Evolutionary conservation across 805 yeast genomes (phyloP), one percentile per base, ranked within the genome.

Genomic region (Lipomyces mesembrius): DNA sequence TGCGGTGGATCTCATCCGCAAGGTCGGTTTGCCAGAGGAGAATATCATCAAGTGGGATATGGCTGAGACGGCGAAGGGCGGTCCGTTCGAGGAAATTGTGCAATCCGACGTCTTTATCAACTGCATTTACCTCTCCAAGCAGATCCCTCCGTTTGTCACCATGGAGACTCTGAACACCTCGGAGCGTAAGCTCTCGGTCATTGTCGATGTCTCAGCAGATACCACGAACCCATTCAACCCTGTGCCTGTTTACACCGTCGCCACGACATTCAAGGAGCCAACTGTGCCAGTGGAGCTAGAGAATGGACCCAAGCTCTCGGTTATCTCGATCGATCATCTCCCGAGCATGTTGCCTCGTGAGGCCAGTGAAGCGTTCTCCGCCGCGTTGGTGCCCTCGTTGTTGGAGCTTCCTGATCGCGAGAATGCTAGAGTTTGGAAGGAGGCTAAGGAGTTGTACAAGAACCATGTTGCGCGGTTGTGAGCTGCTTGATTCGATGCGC

Each of bases 181-280:
- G 56, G 79, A 82, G 71, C 91, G 99, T 86, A 88, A 84, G 72
- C 85, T 95, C 77, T 87, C 94, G 79, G 91, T 96, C 20, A 92
- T 95, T 68, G 98, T 95, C 62, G 99, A 95, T 79, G 99, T 95
- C 65, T 91, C 97, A 61, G 99, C 99, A 64, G 99, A 95, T 81
- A 95, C 98, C 59, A 95, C 99, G 63, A 95, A 95, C 80, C 98
- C 98, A 68, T 94, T 92, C 83, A 95, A 95, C 82, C 99, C 99
- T 65, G 86, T 95, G 67, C 99, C 99, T 69, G 94, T 95, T 63
- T 96, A 95, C 80, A 82, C 87, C 29, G 83, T 91, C 72, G 96
- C 97, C 65, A 94, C 99, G 35, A 92, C 89, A 6, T 95, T 95
- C 83, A 85, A 86, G 72, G 86, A 91, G 74, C 99, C 99, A 71